These are phyloP conservation scores for Lasiodiplodia gonubiensis DNA, from an alignment of 2,329 filamentous ascomycete genomes.

Conservation along the genomic window DNA sequence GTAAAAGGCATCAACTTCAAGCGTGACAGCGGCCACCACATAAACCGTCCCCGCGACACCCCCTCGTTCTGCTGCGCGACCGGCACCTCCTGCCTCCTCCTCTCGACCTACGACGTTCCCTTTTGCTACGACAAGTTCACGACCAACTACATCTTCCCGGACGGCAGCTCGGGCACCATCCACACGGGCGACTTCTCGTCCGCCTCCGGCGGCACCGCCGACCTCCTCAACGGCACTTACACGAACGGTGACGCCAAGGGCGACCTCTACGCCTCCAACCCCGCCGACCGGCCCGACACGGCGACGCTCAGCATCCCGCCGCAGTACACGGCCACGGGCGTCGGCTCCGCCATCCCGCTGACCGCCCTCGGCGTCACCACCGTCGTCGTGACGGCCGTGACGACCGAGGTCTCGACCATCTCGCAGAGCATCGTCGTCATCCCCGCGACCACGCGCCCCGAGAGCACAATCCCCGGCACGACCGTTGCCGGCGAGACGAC, in stretches of 20 bases:
- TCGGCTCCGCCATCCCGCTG: constrained; percentile 54
- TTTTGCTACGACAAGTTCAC: constrained; percentile 62
- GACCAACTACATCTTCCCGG: constrained; percentile 56
- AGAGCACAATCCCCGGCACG: constrained; percentile 35
- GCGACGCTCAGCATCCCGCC: constrained; percentile 52
- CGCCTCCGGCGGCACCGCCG: constrained; percentile 44
- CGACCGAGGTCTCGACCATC: constrained; percentile 24
- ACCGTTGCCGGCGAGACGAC: constrained; percentile 33
- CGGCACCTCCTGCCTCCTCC: constrained; percentile 50
- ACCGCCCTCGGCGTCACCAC: constrained; percentile 49
- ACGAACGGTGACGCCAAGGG: constrained; percentile 42
- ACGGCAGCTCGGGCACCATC: constrained; percentile 55
- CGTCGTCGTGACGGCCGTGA: constrained; percentile 43
- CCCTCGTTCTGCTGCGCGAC: constrained; percentile 43
- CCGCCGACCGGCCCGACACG: constrained; percentile 50
- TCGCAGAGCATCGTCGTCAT: constrained; percentile 12
- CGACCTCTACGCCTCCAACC: constrained; percentile 52
- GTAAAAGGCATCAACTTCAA: constrained; percentile 44
- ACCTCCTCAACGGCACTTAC: constrained; percentile 54
- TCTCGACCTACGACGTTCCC: constrained; percentile 49
- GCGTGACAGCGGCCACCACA: constrained; percentile 29
- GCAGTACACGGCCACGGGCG: constrained; percentile 54
- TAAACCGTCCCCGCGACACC: neutral
- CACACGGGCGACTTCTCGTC: constrained; percentile 52
- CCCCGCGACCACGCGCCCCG: constrained; percentile 35